phyloP scores from a whole-genome alignment of 768 basidiomycete genomes.

The Psilocybe azurescens region DNA sequence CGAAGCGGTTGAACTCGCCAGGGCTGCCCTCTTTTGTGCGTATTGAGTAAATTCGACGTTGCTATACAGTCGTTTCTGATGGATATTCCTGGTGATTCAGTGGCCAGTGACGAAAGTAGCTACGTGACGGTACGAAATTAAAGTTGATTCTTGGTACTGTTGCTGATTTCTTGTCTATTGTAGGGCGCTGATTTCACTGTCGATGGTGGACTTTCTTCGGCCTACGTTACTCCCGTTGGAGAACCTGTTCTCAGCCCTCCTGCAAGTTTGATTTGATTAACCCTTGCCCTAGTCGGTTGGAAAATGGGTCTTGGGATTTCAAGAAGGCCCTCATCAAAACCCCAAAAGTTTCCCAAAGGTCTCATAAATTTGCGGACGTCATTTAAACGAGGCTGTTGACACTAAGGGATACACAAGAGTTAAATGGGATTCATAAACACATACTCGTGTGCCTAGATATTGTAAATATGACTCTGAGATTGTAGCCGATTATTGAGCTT shows the following conservation, averaged over 20 bases:
- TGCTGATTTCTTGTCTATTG: slow-evolving; percentile 7
- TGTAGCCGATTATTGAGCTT: slow-evolving; percentile 35
- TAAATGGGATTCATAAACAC: slow-evolving; percentile 1
- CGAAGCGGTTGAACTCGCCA: slow-evolving; percentile 94
- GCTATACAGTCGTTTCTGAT: slow-evolving; percentile 12
- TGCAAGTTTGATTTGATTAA: slow-evolving; percentile 52
- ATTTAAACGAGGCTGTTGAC: too few relatives aligned
- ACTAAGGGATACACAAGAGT: background rate
- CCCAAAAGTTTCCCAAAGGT: background rate
- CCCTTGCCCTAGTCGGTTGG: background rate
- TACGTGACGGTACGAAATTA: slow-evolving; percentile 81
- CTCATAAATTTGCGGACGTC: background rate
- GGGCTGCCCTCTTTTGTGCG: slow-evolving; percentile 91
- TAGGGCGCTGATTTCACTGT: slow-evolving; percentile 94
- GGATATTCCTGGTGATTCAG: slow-evolving; percentile 52
- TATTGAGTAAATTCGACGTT: slow-evolving; percentile 27
- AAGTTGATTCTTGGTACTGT: background rate
- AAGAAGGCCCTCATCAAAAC: background rate
- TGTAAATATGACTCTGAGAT: background rate
- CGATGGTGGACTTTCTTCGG: slow-evolving; percentile 91
- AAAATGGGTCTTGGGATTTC: background rate
- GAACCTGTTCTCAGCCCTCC: slow-evolving; percentile 78
- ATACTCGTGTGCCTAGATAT: background rate
- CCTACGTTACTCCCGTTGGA: slow-evolving; percentile 91
- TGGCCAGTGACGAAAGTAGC: slow-evolving; percentile 92